Base-by-base conservation (phyloP, 148 eudicot genomes). In the Vaccinium macrocarpon region DNA sequence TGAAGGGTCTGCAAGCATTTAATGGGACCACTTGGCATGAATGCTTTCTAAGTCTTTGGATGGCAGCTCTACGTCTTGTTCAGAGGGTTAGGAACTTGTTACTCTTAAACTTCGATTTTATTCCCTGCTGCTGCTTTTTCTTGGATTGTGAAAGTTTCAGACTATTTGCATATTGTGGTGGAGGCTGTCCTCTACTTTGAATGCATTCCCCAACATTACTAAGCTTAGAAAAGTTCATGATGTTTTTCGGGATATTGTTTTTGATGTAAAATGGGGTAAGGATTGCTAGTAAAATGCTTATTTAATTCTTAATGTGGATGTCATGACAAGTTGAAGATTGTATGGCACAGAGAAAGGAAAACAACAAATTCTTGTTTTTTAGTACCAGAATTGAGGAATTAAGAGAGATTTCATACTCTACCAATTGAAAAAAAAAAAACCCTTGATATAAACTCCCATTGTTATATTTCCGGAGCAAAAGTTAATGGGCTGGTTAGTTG, bases 1-100 rank as follows among this genome's bases (percentile, higher is more conserved):
- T 96, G 57, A 96, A 90, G 87, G 86, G 93, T 76, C 95, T 96
- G 77, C 92, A 91, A 89, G 98, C 97, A 84, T 87, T 92, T 72
- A 95, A 95, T 86, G 86, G 91, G 32, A 88, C 92, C 66, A 86
- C 90, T 82, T 96, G 99, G 99, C 92, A 93, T 87, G 95, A 95
- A 81, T 89, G 92, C 56, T 96, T 96, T 86, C 87, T 96, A 78
- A 95, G 95, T 77, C 92, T 96, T 84, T 96, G 98, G 99, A 91
- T 93, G 89, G 94, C 98, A 81, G 95, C 97, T 87, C 92, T 96
- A 52, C 95, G 98, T 75, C 94, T 94, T 73, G 97, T 96, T 87
- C 98, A 94, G 89, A 90, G 99, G 93, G 99, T 96, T 84, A 82
- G 94, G 80, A 55, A 29, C 29, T 71, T 55, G 19, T 32, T 71